A percentile compares a stretch with the other conserved stretches of the same genome.
Conservation (phyloP, 345 rosid species). For the Gossypium bickii region DNA sequence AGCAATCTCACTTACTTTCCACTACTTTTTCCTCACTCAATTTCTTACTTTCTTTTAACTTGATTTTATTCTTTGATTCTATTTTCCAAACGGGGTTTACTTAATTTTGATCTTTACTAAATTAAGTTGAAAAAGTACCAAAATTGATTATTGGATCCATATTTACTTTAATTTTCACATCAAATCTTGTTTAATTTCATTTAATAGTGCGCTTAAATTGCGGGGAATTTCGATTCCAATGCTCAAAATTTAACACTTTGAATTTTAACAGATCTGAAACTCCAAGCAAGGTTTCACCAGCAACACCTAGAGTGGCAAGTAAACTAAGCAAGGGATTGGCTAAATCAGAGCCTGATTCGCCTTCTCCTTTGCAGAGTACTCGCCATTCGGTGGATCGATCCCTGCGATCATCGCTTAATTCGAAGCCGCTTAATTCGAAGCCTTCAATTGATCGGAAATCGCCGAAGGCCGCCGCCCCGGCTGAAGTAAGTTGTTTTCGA, state of each 20-base stretch:
- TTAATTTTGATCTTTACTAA: slow-evolving; percentile 6
- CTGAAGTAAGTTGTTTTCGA: slow-evolving; percentile 52
- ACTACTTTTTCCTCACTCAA: background rate
- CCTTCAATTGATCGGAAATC: slow-evolving; percentile 63
- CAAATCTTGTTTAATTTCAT: background rate
- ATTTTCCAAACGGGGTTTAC: slow-evolving; percentile 16
- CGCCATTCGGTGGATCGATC: slow-evolving; percentile 72
- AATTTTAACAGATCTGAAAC: slow-evolving; percentile 69
- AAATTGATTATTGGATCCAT: slow-evolving; percentile 24
- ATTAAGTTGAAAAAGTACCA: background rate
- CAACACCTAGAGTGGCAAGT: slow-evolving; percentile 56
- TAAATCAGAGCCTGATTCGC: slow-evolving; percentile 60
- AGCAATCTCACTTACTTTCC: background rate
- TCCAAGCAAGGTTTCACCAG: slow-evolving; percentile 60
- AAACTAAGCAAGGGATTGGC: slow-evolving; percentile 45
- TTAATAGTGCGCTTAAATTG: slow-evolving; percentile 11
- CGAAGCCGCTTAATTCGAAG: slow-evolving; percentile 67
- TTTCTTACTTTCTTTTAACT: background rate
- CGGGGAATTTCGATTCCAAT: slow-evolving; percentile 17
- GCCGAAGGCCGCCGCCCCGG: slow-evolving; percentile 56
- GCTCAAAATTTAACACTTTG: slow-evolving; percentile 5
- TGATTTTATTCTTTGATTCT: slow-evolving; percentile 9
- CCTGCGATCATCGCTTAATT: slow-evolving; percentile 53
- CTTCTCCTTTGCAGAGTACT: slow-evolving; percentile 52
- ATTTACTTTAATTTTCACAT: slow-evolving; percentile 2